Evolutionary conservation across 495 filamentous ascomycete genomes (phyloP), one percentile per base, ranked within the genome.

Genomic region (Cryomyces antarcticus): DNA sequence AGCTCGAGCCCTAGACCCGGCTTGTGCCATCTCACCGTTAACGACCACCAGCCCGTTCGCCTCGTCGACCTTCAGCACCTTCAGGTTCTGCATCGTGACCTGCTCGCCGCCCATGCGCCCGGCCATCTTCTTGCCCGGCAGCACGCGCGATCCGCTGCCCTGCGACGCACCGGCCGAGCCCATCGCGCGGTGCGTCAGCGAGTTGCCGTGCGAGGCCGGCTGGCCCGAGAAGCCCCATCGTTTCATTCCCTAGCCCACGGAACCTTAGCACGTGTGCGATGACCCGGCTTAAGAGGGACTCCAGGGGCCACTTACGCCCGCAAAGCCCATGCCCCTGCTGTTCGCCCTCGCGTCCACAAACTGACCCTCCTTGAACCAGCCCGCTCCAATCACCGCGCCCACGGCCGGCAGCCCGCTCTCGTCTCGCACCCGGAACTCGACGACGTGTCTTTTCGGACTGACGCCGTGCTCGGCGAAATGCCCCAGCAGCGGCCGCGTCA

Each of bases 111-210:
- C 89, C 89, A 97, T 95, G 37, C 82, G 72, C 44, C 89, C 89
- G 17, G 89, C 74, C 89, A 97, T 97, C 61, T 82, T 83, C 75
- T 97, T 97, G 41, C 89, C 89, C 0, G 89, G 89, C 46, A 79
- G 72, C 36, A 97, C 89, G 52, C 89, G 69, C 37, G 82, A 89
- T 58, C 89, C 89, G 57, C 81, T 75, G 49, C 89, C 89, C 60
- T 97, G 89, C 52, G 77, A 77, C 33, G 77, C 82, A 49, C 89
- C 89, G 9, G 73, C 65, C 4, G 82, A 86, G 66, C 89, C 89
- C 67, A 94, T 79, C 3, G 80, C 76, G 53, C 89, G 71, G 66
- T 97, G 89, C 39, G 78, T 83, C 62, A 82, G 71, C 52, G 87
- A 94, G 51, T 85, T 84, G 71, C 89, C 89, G 64, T 97, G 89